Base-by-base conservation (phyloP, 2,329 filamentous ascomycete species). In the Aureobasidium vineae region DNA sequence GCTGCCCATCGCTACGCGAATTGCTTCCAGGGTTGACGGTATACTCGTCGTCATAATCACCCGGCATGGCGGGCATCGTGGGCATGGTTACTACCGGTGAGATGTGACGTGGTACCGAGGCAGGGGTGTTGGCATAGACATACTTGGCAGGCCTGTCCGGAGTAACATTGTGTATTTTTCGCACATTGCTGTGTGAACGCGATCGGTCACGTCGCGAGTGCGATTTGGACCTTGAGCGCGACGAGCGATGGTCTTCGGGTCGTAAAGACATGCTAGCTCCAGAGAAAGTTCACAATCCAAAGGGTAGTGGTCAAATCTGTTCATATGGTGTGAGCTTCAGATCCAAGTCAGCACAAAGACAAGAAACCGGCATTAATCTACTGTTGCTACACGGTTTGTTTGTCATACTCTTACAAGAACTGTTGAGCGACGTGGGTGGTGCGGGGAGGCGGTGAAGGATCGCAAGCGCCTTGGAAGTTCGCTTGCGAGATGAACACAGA, bases 201-300 rank as follows among this genome's bases (percentile, higher is more conserved):
- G 72, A 73, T 64, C 75, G 69, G 21, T 74, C 72, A 57, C 76
- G 72, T 28, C 75, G 76, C 33, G 61, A 54, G 23, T 75, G 76
- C 47, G 79, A 81, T 68, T 79, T 80, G 59, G 78, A 79, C 45
- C 79, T 75, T 60, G 76, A 76, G 8, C 80, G 77, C 57, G 76
- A 70, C 43, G 76, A 75, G 53, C 76, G 69, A 69, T 79, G 76
- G 71, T 80, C 49, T 19, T 64, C 79, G 5, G 77, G 74, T 56
- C 77, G 76, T 59, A 81, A 74, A 52, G 75, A 79, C 77, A 79
- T 79, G 45, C 7, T 41, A n/a, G 28, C 31, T 49, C 16, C 31
- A 19, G 16, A 10, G 43, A 8, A 15, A n/a, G 45, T 45, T 38
- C 41, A 41, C 36, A 23, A n/a, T 28, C 21, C 11, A 7, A 31